Conservation (phyloP, 164 flowering plant genomes). For the Annona cherimola region DNA sequence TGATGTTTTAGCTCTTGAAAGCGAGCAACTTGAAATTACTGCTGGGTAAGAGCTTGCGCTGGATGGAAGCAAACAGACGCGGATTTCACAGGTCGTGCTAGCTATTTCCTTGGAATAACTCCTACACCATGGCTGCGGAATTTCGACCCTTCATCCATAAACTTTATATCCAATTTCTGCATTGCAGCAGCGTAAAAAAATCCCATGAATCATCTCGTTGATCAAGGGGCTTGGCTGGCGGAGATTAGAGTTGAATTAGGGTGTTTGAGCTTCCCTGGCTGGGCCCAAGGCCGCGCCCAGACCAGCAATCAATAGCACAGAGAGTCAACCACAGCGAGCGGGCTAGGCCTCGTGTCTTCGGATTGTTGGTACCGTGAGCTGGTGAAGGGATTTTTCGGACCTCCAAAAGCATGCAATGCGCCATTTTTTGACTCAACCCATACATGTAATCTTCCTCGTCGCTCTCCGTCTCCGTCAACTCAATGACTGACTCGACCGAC, state of each 20-base stretch:
- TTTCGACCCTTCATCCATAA: too few species aligned
- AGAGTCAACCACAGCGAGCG: slow-evolving; percentile 51
- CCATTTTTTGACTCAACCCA: slow-evolving; percentile 47
- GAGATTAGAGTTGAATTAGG: slow-evolving; percentile 24
- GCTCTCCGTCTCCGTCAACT: slow-evolving; percentile 27
- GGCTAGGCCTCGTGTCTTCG: slow-evolving; percentile 36
- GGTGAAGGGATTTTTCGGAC: slow-evolving; percentile 18
- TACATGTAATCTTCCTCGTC: slow-evolving; percentile 33
- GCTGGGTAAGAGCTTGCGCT: too few species aligned
- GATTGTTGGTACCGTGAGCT: slow-evolving; percentile 14
- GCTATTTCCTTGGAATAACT: slow-evolving; percentile 24
- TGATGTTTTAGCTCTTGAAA: too few species aligned
- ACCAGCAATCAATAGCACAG: too few species aligned
- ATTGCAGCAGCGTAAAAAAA: slow-evolving; percentile 63
- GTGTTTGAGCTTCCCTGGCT: slow-evolving; percentile 50
- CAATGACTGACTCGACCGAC: slow-evolving; percentile 23
- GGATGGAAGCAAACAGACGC: too few species aligned
- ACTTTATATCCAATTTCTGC: slow-evolving; percentile 51
- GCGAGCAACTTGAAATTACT: too few species aligned
- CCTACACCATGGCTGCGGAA: slow-evolving; percentile 32
- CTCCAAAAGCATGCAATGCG: slow-evolving; percentile 41
- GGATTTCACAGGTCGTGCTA: slow-evolving; percentile 9
- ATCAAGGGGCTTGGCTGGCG: too few species aligned
- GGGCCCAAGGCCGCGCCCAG: slow-evolving; percentile 33
- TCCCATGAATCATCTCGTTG: slow-evolving; percentile 51